Evolutionary conservation across 1,284 basidiomycete genomes (phyloP).

Genomic region (Ganoderma leucocontextum): DNA sequence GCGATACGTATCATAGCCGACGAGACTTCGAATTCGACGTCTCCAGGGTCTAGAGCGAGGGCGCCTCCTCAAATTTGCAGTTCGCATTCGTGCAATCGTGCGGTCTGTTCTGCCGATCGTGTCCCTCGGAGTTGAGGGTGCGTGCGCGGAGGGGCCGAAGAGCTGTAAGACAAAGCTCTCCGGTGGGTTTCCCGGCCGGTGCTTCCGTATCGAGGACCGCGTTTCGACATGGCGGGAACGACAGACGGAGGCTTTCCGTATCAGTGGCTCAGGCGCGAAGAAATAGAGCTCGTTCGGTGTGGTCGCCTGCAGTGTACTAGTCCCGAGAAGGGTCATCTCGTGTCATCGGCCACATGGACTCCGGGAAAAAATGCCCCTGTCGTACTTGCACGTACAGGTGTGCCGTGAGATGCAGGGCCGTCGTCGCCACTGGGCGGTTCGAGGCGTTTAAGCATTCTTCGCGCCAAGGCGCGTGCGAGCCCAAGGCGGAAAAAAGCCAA

Average conservation of each 20-base stretch:
- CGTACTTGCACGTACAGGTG: not conserved
- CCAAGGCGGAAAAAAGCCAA: not conserved
- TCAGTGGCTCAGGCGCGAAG: not conserved
- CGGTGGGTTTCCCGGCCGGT: conserved; percentile 1
- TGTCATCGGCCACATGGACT: not conserved
- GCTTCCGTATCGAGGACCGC: not conserved
- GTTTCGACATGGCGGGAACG: conserved; percentile 7
- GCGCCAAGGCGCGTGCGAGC: not conserved
- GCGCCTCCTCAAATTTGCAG: not conserved
- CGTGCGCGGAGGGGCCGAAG: not conserved
- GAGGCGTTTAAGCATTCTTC: not conserved
- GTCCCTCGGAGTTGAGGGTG: not conserved
- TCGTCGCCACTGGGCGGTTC: not conserved
- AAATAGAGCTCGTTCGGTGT: not conserved
- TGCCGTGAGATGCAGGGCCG: not conserved
- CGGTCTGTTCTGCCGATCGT: not conserved
- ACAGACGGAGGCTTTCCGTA: not conserved
- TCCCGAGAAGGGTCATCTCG: not conserved
- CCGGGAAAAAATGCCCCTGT: not conserved
- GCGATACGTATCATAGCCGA: not conserved
- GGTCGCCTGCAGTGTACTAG: not conserved
- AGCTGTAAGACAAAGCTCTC: conserved; percentile 2
- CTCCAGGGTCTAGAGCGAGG: too few species aligned
- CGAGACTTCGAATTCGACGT: not conserved
- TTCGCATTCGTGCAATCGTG: not conserved